A percentile compares a stretch with the other conserved stretches of the same genome.
These are phyloP conservation scores for Mycena belliarum DNA, from an alignment of 768 basidiomycete genomes.

Conservation along the genomic window DNA sequence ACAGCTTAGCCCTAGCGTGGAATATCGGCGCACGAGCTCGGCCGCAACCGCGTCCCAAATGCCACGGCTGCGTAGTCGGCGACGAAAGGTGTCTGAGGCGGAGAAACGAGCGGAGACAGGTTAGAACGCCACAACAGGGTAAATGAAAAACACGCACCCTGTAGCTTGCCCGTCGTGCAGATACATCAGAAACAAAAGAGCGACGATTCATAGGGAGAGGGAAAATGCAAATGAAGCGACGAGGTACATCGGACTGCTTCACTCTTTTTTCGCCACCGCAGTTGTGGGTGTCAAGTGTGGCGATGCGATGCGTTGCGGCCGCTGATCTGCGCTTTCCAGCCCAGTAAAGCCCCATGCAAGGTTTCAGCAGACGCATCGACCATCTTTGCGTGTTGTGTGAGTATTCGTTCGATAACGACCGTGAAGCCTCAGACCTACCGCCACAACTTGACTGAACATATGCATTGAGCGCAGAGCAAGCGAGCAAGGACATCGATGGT, in stretches of 20 bases:
- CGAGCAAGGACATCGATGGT: too few relatives aligned
- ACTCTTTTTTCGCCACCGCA: neutral
- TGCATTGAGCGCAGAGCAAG: too few relatives aligned
- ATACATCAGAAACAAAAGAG: neutral
- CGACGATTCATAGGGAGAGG: neutral
- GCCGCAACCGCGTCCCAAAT: neutral
- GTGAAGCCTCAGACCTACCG: neutral
- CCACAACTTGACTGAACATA: too few relatives aligned
- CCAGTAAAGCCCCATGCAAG: neutral
- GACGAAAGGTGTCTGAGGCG: neutral
- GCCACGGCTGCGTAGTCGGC: neutral
- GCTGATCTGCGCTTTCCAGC: neutral
- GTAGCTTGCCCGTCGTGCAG: neutral
- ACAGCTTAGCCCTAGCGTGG: neutral
- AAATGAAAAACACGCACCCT: conserved; percentile 24
- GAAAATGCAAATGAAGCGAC: neutral
- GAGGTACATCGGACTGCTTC: neutral
- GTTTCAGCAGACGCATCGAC: too few relatives aligned
- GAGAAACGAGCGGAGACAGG: neutral
- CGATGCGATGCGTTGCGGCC: neutral
- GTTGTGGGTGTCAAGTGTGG: conserved; percentile 1
- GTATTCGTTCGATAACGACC: neutral
- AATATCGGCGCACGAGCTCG: neutral
- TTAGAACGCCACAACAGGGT: neutral
- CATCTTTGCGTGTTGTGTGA: neutral